Evolutionary conservation across 2,329 filamentous ascomycete genomes (phyloP), one percentile per base, ranked within the genome.

Genomic region (Uncinocarpus reesii): DNA sequence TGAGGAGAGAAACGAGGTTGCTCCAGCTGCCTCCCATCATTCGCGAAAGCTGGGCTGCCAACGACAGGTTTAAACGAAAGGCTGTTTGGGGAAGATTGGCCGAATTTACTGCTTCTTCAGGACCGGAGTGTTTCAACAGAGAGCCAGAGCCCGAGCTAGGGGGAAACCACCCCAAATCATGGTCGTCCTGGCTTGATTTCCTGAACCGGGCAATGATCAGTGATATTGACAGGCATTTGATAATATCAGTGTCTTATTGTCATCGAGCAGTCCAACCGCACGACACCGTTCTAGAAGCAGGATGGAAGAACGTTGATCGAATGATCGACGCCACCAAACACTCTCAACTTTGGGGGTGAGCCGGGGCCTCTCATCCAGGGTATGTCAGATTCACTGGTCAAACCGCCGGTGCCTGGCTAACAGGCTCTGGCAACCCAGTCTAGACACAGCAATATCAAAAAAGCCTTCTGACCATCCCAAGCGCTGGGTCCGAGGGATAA

Each of bases 251-350:
- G 18, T 20, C 34, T 16, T 15, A 37, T 18, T 7, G 15, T 15
- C 34, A 15, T 37, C 15, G 11, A 37, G 7, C 32, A 13, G 15
- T 8, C 6, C 11, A 6, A 35, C 15, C 32, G n/a, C n/a, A n/a
- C 13, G 40, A 31, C 40, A 43, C 2, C 13, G 34, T 43, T 43
- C 41, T 43, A 29, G 41, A 43, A 43, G 41, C 41, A 43, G 41
- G 11, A 43, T 43, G 41, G 41, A 43, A 43, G 7, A 32, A 32
- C 29, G 28, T 34, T 43, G 26, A 43, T 43, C 41, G 41, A 34
- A 20, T 34, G 41, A 43, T 43, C 41, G 41, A 23, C 41, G 7
- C 18, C 41, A 13, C 21, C 41, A 43, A 10, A 4, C 7, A 13
- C 35, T 23, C n/a, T n/a, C 1, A 37, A 2, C 7, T 23, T 37